phyloP scores from a whole-genome alignment of 306 rosid genomes.

The Erythrophleum fordii region DNA sequence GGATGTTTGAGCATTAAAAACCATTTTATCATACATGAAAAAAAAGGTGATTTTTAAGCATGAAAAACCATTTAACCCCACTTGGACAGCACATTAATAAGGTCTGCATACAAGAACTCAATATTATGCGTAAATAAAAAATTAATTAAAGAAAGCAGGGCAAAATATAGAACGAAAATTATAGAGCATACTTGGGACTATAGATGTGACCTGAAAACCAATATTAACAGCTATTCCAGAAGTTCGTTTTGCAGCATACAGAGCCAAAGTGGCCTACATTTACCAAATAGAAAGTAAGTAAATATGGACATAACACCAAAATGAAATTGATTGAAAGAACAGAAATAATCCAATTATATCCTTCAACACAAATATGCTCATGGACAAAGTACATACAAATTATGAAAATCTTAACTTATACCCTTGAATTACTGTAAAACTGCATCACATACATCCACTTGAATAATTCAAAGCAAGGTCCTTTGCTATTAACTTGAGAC shows the following conservation, averaged over 20 bases:
- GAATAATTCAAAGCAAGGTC: background rate
- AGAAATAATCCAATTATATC: background rate
- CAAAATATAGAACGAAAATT: constrained; percentile 14
- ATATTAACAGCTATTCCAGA: constrained; percentile 93
- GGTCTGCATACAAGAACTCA: constrained; percentile 6
- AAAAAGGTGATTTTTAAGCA: constrained; percentile 10
- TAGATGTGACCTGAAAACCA: constrained; percentile 88
- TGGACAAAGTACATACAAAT: background rate
- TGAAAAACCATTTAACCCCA: background rate
- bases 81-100: background rate
- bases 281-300: constrained; percentile 37
- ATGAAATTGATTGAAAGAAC: background rate
- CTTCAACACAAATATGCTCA: constrained; percentile 1
- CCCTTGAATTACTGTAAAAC: background rate
- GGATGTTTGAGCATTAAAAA: background rate
- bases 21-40: constrained; percentile 1
- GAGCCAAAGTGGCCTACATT: constrained; percentile 82
- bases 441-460: constrained; percentile 11
- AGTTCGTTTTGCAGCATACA: constrained; percentile 81
- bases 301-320: constrained; percentile 22
- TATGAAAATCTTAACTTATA: constrained; percentile 1
- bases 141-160: constrained; percentile 2
- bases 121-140: constrained; percentile 24
- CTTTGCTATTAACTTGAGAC: background rate
- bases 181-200: constrained; percentile 86